Conservation (phyloP, 2,329 filamentous ascomycete species). For the Metarhizium anisopliae region DNA sequence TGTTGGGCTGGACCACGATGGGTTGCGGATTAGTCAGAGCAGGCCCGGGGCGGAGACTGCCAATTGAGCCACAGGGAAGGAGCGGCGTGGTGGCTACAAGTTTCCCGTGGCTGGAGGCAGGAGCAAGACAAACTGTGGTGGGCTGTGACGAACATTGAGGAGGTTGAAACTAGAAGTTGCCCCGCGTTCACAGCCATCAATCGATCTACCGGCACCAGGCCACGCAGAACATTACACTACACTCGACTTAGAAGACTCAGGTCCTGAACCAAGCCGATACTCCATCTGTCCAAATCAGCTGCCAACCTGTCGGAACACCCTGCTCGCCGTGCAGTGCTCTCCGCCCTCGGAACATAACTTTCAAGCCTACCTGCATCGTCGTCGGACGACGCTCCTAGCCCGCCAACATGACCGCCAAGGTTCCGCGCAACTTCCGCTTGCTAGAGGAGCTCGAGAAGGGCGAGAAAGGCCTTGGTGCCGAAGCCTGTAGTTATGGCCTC, state of each 20-base stretch:
- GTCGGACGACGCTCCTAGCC: background rate
- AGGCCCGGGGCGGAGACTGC: too few relatives aligned
- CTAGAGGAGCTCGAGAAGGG: slow-evolving; percentile 98
- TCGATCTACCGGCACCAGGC: background rate
- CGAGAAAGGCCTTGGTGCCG: slow-evolving; percentile 92
- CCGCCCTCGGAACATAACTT: background rate
- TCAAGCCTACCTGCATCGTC: background rate
- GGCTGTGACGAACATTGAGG: too few relatives aligned
- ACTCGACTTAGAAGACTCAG: too few relatives aligned
- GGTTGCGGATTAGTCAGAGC: too few relatives aligned
- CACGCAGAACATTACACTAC: too few relatives aligned
- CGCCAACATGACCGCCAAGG: slow-evolving; percentile 39
- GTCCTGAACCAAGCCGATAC: background rate
- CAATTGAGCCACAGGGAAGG: background rate
- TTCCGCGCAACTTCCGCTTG: slow-evolving; percentile 92
- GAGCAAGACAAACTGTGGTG: background rate
- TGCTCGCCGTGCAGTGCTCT: background rate
- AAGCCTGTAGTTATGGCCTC: slow-evolving; percentile 94
- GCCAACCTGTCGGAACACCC: background rate
- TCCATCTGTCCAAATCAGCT: background rate
- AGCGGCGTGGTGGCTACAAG: background rate
- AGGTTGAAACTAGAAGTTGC: background rate
- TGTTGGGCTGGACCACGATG: too few relatives aligned
- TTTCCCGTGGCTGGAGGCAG: too few relatives aligned
- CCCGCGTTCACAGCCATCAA: background rate